Evolutionary conservation across 2,329 filamentous ascomycete species (phyloP).

Genomic region (Fragosphaeria purpurea): DNA sequence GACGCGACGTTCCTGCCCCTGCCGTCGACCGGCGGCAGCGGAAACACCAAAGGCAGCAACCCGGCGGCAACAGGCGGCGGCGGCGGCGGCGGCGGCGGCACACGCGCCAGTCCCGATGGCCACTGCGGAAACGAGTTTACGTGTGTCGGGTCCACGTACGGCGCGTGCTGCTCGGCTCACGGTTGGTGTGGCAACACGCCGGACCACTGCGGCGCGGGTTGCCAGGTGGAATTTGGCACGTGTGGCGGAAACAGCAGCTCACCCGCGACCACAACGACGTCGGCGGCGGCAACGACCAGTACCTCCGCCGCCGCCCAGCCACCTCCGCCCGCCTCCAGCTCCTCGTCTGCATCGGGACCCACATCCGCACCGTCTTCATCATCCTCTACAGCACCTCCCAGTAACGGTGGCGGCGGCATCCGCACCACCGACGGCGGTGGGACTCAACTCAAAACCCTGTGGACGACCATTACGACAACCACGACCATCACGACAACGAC

Average conservation of each 20-base stretch:
- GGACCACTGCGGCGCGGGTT: constrained; percentile 21
- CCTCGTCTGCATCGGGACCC: too few species aligned
- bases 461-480: constrained; percentile 1
- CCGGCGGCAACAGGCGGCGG: not conserved
- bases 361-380: too few species aligned
- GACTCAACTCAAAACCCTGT: not conserved
- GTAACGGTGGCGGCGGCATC: not conserved
- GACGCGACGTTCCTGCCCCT: not conserved
- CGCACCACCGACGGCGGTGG: not conserved
- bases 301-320: not conserved
- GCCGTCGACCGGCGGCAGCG: not conserved
- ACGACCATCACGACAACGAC: constrained; percentile 1
- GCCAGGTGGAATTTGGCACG: constrained; percentile 16
- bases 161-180: constrained; percentile 21
- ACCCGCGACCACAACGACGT: not conserved
- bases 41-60: not conserved
- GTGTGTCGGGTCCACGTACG: constrained; percentile 15
- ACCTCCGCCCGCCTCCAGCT: not conserved
- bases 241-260: constrained; percentile 5
- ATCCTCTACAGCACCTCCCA: too few species aligned
- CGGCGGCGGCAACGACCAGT: not conserved
- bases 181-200: constrained; percentile 22
- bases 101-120: constrained; percentile 1
- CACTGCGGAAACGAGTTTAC: constrained; percentile 15
- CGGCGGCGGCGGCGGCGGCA: too few species aligned